Percentiles rank a stretch among this genome's conserved stretches.
Conservation (phyloP, 805 yeast species). For the Wickerhamomyces rabaulensis region DNA sequence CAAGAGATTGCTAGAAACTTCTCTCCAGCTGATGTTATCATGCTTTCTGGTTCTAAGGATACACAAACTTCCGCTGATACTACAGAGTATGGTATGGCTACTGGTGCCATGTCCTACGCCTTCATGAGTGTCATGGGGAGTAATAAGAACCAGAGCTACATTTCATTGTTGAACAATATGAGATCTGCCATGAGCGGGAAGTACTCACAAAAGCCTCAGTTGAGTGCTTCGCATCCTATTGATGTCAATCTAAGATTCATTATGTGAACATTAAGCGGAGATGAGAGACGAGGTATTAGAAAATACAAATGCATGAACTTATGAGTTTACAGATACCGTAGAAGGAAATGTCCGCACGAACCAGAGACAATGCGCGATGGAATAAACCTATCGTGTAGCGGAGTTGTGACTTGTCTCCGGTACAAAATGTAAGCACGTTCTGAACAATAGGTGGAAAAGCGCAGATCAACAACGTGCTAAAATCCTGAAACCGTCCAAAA, state of each 20-base stretch:
- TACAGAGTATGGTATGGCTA: conserved; percentile 52
- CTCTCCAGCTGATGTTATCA: conserved; percentile 63
- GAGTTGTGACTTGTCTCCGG: too few species aligned
- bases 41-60: conserved; percentile 68
- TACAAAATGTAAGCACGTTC: too few species aligned
- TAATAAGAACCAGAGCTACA: conserved; percentile 52
- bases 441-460: too few species aligned
- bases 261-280: too few species aligned
- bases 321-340: too few species aligned
- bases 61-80: conserved; percentile 58
- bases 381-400: too few species aligned
- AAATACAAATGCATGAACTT: too few species aligned
- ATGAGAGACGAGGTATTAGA: too few species aligned
- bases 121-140: conserved; percentile 53
- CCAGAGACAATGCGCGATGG: too few species aligned
- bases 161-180: conserved; percentile 57
- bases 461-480: too few species aligned
- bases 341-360: too few species aligned
- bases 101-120: conserved; percentile 75
- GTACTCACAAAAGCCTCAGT: conserved; percentile 70
- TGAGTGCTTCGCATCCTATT: conserved; percentile 63
- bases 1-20: conserved; percentile 41
- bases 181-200: conserved; percentile 51
- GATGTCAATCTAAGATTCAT: conserved; percentile 42
- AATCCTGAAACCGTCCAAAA: too few species aligned